Evolutionary conservation across 129 eudicot genomes (phyloP).

Genomic region (Heracleum sosnowskyi): DNA sequence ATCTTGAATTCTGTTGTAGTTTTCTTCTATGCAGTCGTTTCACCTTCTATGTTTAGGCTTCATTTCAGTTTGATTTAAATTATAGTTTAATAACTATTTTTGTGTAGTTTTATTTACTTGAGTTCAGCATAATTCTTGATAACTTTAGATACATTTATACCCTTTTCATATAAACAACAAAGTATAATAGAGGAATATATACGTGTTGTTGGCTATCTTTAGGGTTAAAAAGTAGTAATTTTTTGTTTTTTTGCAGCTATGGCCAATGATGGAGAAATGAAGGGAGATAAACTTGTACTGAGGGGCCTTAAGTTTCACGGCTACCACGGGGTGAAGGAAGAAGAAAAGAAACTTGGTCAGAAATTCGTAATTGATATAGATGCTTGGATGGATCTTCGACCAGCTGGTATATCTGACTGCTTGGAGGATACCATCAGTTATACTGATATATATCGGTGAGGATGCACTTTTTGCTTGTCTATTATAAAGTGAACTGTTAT

Average conservation of each 20-base stretch:
- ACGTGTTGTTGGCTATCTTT: neutral
- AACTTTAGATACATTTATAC: neutral
- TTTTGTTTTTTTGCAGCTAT: neutral
- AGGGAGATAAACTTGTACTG: slow-evolving; percentile 66
- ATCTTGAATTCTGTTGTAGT: neutral
- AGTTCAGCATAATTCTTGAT: neutral
- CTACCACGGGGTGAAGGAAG: slow-evolving; percentile 76
- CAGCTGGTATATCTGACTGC: slow-evolving; percentile 62
- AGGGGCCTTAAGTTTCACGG: slow-evolving; percentile 85
- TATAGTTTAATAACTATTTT: too few species aligned
- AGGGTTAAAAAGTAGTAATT: neutral
- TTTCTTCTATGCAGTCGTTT: neutral
- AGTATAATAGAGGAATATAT: neutral
- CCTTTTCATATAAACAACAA: too few species aligned
- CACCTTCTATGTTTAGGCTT: neutral
- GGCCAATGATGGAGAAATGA: slow-evolving; percentile 4
- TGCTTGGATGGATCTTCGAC: slow-evolving; percentile 89
- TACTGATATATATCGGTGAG: slow-evolving; percentile 72
- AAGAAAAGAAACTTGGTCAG: slow-evolving; percentile 76
- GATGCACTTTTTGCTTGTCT: neutral
- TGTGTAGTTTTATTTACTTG: too few species aligned
- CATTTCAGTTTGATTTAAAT: neutral
- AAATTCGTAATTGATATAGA: slow-evolving; percentile 77
- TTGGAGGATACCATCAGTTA: slow-evolving; percentile 74
- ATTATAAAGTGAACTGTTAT: neutral